phyloP scores from a whole-genome alignment of 352 stramenopile species.

The Blastocystis sp. region DNA sequence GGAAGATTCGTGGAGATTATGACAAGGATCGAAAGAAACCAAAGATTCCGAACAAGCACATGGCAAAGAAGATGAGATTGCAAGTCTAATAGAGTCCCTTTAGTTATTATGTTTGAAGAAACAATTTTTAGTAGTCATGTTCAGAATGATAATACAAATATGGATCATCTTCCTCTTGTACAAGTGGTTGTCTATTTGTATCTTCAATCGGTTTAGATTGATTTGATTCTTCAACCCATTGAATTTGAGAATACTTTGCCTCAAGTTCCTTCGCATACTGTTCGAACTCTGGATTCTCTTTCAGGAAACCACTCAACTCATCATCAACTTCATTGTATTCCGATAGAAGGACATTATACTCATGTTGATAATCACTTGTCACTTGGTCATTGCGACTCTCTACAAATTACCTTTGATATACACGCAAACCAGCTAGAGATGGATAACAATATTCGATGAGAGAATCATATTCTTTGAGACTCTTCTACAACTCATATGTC shows the following conservation, averaged over 20 bases:
- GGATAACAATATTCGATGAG: slow-evolving; percentile 6
- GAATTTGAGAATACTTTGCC: too few relatives aligned
- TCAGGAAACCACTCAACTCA: background rate
- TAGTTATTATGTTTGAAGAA: background rate
- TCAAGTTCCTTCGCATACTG: background rate
- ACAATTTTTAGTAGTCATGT: background rate
- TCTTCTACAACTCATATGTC: background rate
- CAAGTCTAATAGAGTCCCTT: background rate
- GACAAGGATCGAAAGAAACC: background rate
- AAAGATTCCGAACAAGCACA: background rate
- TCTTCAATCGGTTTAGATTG: background rate
- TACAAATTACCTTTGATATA: background rate
- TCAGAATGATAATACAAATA: background rate
- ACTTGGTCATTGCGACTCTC: too few relatives aligned
- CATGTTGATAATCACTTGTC: too few relatives aligned
- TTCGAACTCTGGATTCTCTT: background rate
- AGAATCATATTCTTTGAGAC: slow-evolving; percentile 29
- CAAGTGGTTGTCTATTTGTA: background rate
- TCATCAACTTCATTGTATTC: background rate
- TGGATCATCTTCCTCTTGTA: background rate
- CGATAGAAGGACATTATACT: background rate
- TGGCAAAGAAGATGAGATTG: background rate
- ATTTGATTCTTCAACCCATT: background rate
- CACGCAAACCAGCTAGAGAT: background rate
- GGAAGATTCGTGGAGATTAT: background rate